Evolutionary conservation across 208 protist genomes (phyloP), one percentile per base, ranked within the genome.

Genomic region (Hexamita inflata): DNA sequence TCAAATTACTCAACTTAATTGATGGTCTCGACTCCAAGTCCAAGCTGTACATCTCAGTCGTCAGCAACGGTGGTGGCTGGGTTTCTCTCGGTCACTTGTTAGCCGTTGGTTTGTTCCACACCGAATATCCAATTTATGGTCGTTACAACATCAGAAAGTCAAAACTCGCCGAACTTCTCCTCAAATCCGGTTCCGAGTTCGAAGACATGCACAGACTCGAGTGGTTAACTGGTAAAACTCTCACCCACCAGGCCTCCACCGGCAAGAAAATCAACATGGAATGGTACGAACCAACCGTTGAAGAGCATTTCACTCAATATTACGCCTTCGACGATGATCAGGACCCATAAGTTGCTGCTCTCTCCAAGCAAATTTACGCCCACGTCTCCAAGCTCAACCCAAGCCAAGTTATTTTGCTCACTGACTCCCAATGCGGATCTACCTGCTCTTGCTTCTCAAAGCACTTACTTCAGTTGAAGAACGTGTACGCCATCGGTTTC

Each of bases 261-360:
- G 42, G 2, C 7, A 19, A 45, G 11, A 45, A 70, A n/a, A 45
- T 70, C 35, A 38, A 70, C 38, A 38, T 42, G 38, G 34, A 38
- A 15, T 15, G 15, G 13, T 70, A 70, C 42, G 38, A 49, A n/a
- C 4, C 30, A 40, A 2, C 34, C 4, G 11, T 9, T 15, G 42
- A 35, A 49, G 35, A 29, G 7, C 2, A 38, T 11, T 70, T 70
- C 64, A 70, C 34, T 2, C 9, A n/a, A 19, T 19, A 38, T 32
- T 70, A 42, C n/a, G 32, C 64, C 35, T 70, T 45, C n/a, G 64
- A 70, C 42, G 64, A 70, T 38, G 64, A 70, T 49, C 11, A 9
- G 11, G 64, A 70, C 4, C 38, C 32, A 15, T n/a, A 13, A 28
- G 2, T 70, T 45, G n/a, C n/a, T 11, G 34, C 11, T n/a, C 2